Percentiles rank a stretch among this genome's conserved stretches.
These are phyloP conservation scores for Termitomyces sp. DNA, from an alignment of 768 basidiomycete species.

Conservation along the genomic window DNA sequence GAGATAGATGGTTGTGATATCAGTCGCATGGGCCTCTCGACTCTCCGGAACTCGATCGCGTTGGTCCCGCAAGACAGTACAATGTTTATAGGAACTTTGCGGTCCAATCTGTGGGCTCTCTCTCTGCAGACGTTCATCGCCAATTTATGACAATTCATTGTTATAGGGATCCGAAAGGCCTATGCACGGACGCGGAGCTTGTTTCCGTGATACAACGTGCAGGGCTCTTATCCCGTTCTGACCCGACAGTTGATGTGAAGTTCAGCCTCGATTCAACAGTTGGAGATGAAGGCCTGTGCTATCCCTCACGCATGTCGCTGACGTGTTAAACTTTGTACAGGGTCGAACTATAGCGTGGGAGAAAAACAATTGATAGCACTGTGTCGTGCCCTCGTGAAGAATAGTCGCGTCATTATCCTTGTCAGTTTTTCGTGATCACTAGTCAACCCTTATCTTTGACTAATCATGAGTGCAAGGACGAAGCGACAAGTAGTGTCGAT, in stretches of 20 bases:
- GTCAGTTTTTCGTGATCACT: slow-evolving; percentile 27
- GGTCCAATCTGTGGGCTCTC: slow-evolving; percentile 40
- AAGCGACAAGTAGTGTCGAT: slow-evolving; percentile 61
- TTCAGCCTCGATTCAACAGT: slow-evolving; percentile 63
- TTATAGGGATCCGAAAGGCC: slow-evolving; percentile 26
- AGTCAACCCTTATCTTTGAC: neutral
- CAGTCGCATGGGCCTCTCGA: slow-evolving; percentile 49
- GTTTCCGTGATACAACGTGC: slow-evolving; percentile 59
- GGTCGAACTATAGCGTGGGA: slow-evolving; percentile 62
- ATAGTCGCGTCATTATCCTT: slow-evolving; percentile 55
- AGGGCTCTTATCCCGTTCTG: slow-evolving; percentile 49
- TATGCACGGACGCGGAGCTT: slow-evolving; percentile 57
- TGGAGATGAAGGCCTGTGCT: slow-evolving; percentile 53
- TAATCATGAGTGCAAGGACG: slow-evolving; percentile 40
- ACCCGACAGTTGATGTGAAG: slow-evolving; percentile 53
- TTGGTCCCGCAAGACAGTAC: slow-evolving; percentile 68
- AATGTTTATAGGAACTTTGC: slow-evolving; percentile 48
- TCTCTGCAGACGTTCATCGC: neutral
- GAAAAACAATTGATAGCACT: slow-evolving; percentile 66
- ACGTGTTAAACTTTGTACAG: slow-evolving; percentile 23
- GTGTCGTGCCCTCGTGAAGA: slow-evolving; percentile 60
- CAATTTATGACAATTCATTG: neutral
- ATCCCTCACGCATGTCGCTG: neutral
- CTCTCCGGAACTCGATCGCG: slow-evolving; percentile 49
- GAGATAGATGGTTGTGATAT: slow-evolving; percentile 56